Evolutionary conservation across 2,329 filamentous ascomycete genomes (phyloP).

Genomic region (Raffaelea albimanens): DNA sequence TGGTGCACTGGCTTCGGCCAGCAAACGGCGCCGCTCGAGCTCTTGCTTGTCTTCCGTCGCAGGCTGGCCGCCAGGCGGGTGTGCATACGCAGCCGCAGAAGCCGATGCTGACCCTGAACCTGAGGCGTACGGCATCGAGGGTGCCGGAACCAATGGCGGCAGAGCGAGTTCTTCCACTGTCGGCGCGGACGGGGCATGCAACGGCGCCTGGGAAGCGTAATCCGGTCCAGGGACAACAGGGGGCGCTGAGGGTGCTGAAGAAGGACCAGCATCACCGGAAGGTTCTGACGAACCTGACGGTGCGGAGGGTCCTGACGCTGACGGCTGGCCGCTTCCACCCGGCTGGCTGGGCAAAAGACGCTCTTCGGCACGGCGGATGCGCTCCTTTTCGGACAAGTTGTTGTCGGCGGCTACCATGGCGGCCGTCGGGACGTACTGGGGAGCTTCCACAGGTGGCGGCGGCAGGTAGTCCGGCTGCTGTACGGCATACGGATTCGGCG

Average conservation of each 20-base stretch:
- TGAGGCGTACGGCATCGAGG: not conserved
- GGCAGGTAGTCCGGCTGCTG: conserved; percentile 15
- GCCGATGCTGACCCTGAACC: not conserved
- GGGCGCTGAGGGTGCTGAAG: no score
- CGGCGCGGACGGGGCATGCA: conserved; percentile 31
- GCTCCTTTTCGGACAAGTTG: conserved; percentile 70
- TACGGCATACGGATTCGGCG: conserved; percentile 9
- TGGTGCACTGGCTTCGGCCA: conserved; percentile 56
- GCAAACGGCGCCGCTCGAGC: conserved; percentile 55
- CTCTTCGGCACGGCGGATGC: conserved; percentile 66
- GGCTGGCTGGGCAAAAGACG: conserved; percentile 75
- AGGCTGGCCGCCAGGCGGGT: conserved; percentile 12
- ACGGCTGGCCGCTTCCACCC: conserved; percentile 22
- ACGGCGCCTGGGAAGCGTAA: not conserved
- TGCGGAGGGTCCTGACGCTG: no score
- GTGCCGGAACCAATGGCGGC: not conserved
- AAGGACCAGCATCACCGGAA: no score
- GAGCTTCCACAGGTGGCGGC: conserved; percentile 16
- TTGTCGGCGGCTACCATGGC: conserved; percentile 43
- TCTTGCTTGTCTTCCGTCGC: conserved; percentile 69
- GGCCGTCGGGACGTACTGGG: conserved; percentile 48
- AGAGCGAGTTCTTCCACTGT: conserved; percentile 32
- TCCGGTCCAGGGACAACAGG: not conserved
- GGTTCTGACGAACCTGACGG: no score
- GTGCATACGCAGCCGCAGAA: not conserved